Evolutionary conservation across 768 basidiomycete genomes (phyloP).

Genomic region (Tricholoma matsutake): DNA sequence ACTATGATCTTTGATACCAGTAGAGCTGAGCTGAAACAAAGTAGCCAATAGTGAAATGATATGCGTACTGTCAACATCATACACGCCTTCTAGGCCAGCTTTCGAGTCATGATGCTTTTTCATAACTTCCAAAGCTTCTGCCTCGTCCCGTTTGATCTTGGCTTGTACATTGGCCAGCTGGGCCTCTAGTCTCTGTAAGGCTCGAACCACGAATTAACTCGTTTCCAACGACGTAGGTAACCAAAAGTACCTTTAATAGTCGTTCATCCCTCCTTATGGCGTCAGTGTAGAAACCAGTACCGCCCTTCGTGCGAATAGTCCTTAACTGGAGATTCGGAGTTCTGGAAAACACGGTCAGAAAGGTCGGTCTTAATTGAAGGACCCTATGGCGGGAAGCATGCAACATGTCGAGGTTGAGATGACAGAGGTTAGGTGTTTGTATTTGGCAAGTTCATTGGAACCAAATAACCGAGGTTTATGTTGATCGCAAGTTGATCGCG

Average conservation of each 20-base stretch:
- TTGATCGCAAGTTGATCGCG: neutral
- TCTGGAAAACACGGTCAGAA: neutral
- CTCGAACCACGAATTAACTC: slow-evolving; percentile 6
- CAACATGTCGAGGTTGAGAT: neutral
- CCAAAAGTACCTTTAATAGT: slow-evolving; percentile 20
- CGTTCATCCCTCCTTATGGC: slow-evolving; percentile 24
- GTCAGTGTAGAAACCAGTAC: slow-evolving; percentile 19
- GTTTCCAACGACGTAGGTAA: neutral
- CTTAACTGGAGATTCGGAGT: slow-evolving; percentile 9
- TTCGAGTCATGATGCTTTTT: slow-evolving; percentile 11
- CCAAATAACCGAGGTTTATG: neutral
- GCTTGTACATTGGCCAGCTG: slow-evolving; percentile 23
- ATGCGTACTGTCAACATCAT: slow-evolving; percentile 8
- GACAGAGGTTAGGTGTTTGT: neutral
- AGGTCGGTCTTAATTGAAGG: neutral
- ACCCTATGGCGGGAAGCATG: neutral
- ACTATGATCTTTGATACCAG: slow-evolving; percentile 10
- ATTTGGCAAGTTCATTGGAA: neutral
- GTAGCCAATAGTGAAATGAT: neutral
- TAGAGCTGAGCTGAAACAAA: neutral
- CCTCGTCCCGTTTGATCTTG: slow-evolving; percentile 24
- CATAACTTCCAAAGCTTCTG: slow-evolving; percentile 16
- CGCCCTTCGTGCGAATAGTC: slow-evolving; percentile 18
- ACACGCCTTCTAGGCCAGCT: slow-evolving; percentile 1
- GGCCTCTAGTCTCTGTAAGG: slow-evolving; percentile 26